A percentile compares a stretch with the other conserved stretches of the same genome.
Conservation (phyloP, 805 yeast genomes). For the Starmera quercuum region DNA sequence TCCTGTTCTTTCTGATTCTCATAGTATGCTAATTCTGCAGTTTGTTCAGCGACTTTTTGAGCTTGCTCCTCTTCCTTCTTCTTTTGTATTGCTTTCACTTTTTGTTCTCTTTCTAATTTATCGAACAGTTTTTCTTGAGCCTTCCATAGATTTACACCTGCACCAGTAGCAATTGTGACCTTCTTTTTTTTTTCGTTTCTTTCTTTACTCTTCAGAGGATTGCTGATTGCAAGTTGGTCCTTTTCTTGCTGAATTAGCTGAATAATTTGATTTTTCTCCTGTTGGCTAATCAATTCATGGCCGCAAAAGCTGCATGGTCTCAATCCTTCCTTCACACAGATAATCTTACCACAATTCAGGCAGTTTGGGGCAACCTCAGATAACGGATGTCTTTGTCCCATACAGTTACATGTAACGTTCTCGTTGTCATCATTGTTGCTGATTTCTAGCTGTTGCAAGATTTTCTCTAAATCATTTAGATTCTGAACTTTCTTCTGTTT, state of each 20-base stretch:
- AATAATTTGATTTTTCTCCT: constrained; percentile 55
- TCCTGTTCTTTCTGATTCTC: constrained; percentile 35
- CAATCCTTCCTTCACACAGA: constrained; percentile 83
- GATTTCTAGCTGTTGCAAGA: constrained; percentile 45
- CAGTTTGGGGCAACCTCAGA: constrained; percentile 92
- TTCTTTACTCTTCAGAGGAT: constrained; percentile 4
- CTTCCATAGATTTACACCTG: constrained; percentile 58
- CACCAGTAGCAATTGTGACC: constrained; percentile 48
- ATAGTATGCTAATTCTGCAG: constrained; percentile 36
- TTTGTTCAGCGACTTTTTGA: constrained; percentile 32
- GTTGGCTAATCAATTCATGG: constrained; percentile 47
- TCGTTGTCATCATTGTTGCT: constrained; percentile 12
- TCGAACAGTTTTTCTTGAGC: constrained; percentile 62
- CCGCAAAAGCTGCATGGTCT: constrained; percentile 89
- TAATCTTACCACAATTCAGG: constrained; percentile 86
- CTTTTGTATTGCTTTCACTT: constrained; percentile 23
- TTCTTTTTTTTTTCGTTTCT: constrained; percentile 31
- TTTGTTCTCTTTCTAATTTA: constrained; percentile 42
- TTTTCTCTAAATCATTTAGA: constrained; percentile 59
- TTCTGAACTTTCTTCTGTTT: constrained; percentile 41
- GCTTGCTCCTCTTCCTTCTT: constrained; percentile 27
- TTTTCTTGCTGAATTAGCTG: constrained; percentile 48
- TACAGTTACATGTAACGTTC: constrained; percentile 58
- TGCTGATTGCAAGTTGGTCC: constrained; percentile 28
- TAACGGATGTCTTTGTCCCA: constrained; percentile 82